These are phyloP conservation scores for Leucocoprinus sp. DNA, from an alignment of 768 basidiomycete species.

Conservation along the genomic window DNA sequence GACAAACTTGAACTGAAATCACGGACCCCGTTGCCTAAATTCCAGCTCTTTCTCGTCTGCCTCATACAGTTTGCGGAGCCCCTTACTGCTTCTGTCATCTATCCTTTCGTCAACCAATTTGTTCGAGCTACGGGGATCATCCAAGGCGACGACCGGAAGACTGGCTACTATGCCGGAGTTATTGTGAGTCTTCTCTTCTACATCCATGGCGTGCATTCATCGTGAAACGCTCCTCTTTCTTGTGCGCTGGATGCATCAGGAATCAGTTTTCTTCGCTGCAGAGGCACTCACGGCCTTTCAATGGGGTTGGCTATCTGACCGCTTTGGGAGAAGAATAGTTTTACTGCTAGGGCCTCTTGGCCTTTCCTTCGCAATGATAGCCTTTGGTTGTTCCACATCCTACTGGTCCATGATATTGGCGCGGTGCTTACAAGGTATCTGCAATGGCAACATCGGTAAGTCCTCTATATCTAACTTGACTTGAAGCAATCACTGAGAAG, in stretches of 20 bases:
- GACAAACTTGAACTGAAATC: slow-evolving; percentile 7
- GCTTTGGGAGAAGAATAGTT: slow-evolving; percentile 36
- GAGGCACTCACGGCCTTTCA: slow-evolving; percentile 35
- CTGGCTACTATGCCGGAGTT: slow-evolving; percentile 41
- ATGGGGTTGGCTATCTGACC: slow-evolving; percentile 38
- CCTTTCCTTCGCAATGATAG: slow-evolving; percentile 29
- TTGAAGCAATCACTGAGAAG: background rate
- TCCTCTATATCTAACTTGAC: background rate
- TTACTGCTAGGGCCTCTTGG: slow-evolving; percentile 36
- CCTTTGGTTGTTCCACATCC: slow-evolving; percentile 33
- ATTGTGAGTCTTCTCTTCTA: slow-evolving; percentile 24
- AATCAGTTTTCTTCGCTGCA: slow-evolving; percentile 37
- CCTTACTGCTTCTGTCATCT: slow-evolving; percentile 34
- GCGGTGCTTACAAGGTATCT: slow-evolving; percentile 28
- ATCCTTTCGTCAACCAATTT: slow-evolving; percentile 39
- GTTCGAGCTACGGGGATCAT: slow-evolving; percentile 36
- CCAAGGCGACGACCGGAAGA: slow-evolving; percentile 34
- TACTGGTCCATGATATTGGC: slow-evolving; percentile 25
- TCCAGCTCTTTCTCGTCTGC: slow-evolving; percentile 30
- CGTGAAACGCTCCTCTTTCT: background rate
- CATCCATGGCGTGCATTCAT: background rate
- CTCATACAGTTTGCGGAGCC: slow-evolving; percentile 37
- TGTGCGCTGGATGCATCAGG: slow-evolving; percentile 24
- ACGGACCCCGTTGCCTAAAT: slow-evolving; percentile 31
- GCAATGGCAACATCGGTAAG: slow-evolving; percentile 29